A percentile compares a stretch with the other conserved stretches of the same genome.
Conservation (phyloP, 2,329 filamentous ascomycete species). For the Ophiocordyceps sinensis region DNA sequence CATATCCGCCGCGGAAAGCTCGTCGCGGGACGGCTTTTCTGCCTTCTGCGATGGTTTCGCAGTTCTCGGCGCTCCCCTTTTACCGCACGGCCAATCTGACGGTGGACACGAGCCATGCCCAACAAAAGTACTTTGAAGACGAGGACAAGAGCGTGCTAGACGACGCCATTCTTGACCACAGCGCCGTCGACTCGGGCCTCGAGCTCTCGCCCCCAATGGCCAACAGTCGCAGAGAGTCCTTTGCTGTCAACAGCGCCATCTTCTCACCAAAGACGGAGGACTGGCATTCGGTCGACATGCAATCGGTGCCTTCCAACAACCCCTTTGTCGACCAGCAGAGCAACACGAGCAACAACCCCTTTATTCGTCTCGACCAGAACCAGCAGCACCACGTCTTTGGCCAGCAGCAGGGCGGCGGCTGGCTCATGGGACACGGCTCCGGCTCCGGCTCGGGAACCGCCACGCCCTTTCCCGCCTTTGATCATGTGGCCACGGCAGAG, state of each 20-base stretch:
- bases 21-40: neutral
- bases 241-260: conserved; percentile 38
- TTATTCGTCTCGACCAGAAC: conserved; percentile 46
- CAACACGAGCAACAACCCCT: conserved; percentile 52
- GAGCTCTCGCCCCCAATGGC: conserved; percentile 50
- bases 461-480: conserved; percentile 57
- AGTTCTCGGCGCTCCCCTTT: conserved; percentile 34
- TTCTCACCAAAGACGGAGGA: conserved; percentile 52
- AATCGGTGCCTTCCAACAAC: conserved; percentile 48
- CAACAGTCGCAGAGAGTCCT: conserved; percentile 49
- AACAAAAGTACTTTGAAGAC: conserved; percentile 42
- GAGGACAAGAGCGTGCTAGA: conserved; percentile 46
- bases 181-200: conserved; percentile 42
- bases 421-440: conserved; percentile 42
- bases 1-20: neutral
- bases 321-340: conserved; percentile 42
- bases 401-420: conserved; percentile 30
- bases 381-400: conserved; percentile 27
- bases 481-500: conserved; percentile 34
- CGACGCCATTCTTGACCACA: conserved; percentile 45
- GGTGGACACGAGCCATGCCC: conserved; percentile 37
- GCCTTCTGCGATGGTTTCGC: conserved; percentile 31
- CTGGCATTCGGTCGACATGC: conserved; percentile 52
- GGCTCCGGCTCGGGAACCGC: conserved; percentile 56
- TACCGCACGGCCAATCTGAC: conserved; percentile 35